Conservation (phyloP, 83 land plant genomes). For the Picea engelmannii region DNA sequence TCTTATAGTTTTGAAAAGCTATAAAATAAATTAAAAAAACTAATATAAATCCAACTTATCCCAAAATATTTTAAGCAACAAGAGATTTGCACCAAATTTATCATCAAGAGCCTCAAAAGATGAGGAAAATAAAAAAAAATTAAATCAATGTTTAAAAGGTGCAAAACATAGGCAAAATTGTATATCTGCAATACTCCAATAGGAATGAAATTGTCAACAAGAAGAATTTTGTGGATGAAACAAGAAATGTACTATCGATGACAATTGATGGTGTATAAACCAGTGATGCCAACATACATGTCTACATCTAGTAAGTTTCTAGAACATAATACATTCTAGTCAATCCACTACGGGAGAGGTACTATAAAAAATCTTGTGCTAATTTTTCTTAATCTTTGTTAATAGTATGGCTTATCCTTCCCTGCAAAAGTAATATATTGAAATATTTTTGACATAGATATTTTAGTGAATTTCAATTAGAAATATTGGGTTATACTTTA, state of each 20-base stretch:
- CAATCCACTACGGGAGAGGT: not conserved
- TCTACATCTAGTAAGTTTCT: constrained; percentile 68
- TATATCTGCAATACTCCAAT: constrained; percentile 91
- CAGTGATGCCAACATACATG: constrained; percentile 87
- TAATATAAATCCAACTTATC: too few relatives aligned
- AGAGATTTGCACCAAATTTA: too few relatives aligned
- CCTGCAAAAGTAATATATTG: not conserved
- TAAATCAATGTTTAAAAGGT: too few relatives aligned
- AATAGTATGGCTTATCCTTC: not conserved
- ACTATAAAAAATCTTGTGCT: not conserved
- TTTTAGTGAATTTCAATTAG: too few relatives aligned
- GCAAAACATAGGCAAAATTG: too few relatives aligned
- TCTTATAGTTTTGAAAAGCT: too few relatives aligned
- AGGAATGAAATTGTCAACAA: constrained; percentile 88
- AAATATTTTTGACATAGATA: too few relatives aligned
- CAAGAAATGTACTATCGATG: constrained; percentile 86
- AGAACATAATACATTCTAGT: not conserved
- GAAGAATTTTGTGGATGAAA: constrained; percentile 74
- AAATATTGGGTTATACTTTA: too few relatives aligned
- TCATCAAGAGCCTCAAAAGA: too few relatives aligned
- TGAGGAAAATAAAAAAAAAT: too few relatives aligned
- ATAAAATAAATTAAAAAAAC: too few relatives aligned
- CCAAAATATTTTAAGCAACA: too few relatives aligned
- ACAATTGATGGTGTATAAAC: constrained; percentile 91
- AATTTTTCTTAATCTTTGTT: not conserved